phyloP scores from a whole-genome alignment of 129 eudicot species.

The Flaveria bidentis region DNA sequence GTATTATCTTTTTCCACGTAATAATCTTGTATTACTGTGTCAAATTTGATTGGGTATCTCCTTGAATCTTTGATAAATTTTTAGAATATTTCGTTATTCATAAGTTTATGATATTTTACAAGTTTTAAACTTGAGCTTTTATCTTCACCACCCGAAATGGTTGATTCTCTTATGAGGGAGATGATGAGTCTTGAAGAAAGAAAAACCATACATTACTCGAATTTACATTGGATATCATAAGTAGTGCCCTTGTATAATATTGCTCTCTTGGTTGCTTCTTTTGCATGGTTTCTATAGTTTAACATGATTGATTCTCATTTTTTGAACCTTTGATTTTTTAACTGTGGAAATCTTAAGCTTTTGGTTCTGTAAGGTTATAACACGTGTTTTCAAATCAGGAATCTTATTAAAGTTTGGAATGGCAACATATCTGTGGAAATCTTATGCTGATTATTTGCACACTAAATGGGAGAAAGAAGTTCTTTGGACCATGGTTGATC shows the following conservation, averaged over 20 bases:
- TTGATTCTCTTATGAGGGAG: background rate
- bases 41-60: conserved; percentile 3
- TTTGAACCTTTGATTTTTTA: conserved; percentile 12
- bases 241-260: background rate
- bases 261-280: conserved; percentile 13
- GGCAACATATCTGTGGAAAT: conserved; percentile 86
- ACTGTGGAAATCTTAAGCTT: background rate
- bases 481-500: conserved; percentile 93
- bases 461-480: conserved; percentile 77
- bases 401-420: conserved; percentile 27
- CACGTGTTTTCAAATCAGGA: background rate
- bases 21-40: background rate
- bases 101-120: background rate
- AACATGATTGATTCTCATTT: too few relatives aligned
- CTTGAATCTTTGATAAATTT: background rate
- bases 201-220: background rate
- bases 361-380: background rate
- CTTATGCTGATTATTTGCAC: conserved; percentile 71
- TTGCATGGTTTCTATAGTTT: background rate
- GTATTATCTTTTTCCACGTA: too few relatives aligned
- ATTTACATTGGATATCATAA: background rate
- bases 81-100: background rate
- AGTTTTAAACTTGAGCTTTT: conserved; percentile 14
- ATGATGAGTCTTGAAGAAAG: background rate
- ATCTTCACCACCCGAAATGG: conserved; percentile 16